These are phyloP conservation scores for Debaryomycetaceae sp. DNA, from an alignment of 1,139 yeast species.

Conservation along the genomic window DNA sequence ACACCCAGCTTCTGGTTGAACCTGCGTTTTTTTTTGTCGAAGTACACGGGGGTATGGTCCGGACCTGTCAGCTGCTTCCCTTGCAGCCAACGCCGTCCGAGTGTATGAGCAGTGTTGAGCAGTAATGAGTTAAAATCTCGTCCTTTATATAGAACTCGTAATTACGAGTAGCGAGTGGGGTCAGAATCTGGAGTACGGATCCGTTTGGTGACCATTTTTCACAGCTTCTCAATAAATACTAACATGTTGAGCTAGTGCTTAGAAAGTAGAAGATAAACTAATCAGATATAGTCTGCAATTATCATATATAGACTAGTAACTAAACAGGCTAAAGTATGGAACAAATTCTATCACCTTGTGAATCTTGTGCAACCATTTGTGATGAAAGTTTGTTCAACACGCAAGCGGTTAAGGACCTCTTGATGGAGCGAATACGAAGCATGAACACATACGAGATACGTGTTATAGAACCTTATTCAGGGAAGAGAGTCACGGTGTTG, in stretches of 20 bases:
- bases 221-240: neutral
- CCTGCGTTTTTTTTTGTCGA: no score
- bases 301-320: neutral
- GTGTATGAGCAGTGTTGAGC: no score
- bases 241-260: no score
- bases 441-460: neutral
- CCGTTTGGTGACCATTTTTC: neutral
- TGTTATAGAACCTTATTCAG: constrained; percentile 1
- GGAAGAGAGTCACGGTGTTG: neutral
- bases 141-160: neutral
- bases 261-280: no score
- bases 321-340: neutral
- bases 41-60: no score
- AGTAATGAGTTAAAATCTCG: neutral
- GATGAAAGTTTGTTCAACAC: constrained; percentile 3
- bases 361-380: constrained; percentile 2
- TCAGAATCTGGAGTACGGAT: neutral
- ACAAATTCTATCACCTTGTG: constrained; percentile 1
- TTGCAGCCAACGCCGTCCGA: no score
- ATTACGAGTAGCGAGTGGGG: neutral
- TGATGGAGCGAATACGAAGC: constrained; percentile 1
- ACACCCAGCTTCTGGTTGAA: no score
- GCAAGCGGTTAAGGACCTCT: neutral
- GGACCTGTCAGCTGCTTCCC: no score
- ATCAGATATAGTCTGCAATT: neutral